A percentile compares a stretch with the other conserved stretches of the same genome.
Conservation (phyloP, 148 eudicot species). For the Camellia granthamiana region DNA sequence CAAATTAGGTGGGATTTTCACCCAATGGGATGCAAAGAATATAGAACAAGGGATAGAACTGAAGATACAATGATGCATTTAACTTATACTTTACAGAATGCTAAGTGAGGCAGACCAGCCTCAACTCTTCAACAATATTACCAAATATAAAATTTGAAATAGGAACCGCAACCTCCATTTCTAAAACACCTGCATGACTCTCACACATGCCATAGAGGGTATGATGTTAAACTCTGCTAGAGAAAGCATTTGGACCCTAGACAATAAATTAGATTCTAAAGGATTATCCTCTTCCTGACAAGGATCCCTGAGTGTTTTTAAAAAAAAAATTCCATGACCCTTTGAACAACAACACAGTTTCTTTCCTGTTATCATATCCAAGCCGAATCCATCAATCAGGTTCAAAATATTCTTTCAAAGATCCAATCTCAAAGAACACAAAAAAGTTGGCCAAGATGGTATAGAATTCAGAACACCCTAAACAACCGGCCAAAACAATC, state of each 20-base stretch:
- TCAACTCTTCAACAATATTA: neutral
- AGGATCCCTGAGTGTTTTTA: neutral
- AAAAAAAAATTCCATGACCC: neutral
- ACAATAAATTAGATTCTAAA: neutral
- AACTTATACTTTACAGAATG: neutral
- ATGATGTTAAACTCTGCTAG: neutral
- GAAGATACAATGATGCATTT: slow-evolving; percentile 5
- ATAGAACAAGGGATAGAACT: neutral
- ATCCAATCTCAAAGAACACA: neutral
- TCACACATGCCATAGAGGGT: neutral
- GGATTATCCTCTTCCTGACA: neutral
- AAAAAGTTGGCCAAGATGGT: neutral
- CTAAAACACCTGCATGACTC: neutral
- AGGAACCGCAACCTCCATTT: neutral
- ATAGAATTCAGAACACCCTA: neutral
- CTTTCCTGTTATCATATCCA: neutral
- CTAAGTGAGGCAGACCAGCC: neutral
- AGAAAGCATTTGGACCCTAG: neutral
- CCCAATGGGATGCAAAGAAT: neutral
- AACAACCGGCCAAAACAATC: neutral
- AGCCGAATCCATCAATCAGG: neutral
- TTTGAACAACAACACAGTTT: neutral
- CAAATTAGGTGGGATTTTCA: neutral
- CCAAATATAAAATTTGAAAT: neutral
- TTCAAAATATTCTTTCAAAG: neutral